Evolutionary conservation across 129 eudicot species (phyloP), one percentile per base, ranked within the genome.

Genomic region (Tagetes erecta): DNA sequence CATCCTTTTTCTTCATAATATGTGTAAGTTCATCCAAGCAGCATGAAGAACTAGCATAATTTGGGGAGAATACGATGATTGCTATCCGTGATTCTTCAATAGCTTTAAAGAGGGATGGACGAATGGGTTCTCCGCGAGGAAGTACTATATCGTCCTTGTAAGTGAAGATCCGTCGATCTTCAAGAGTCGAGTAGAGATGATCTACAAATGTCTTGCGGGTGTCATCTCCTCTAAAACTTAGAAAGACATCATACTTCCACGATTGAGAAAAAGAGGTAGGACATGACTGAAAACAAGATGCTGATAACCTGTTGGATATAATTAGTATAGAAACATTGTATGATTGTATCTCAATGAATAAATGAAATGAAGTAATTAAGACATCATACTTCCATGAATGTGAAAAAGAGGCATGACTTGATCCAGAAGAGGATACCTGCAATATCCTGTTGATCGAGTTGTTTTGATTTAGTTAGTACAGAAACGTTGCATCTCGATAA

Each of bases 1-100:
- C 50, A 3, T 64, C 33, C 7, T 0, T 67, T 12, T 62, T 13
- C 44, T 74, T 52, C 46, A 73, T 34, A 38, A 80, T 73, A 31
- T 0, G 2, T 41, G 14, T 65, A 44, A 73, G 75, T 52, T 80
- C 79, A 20, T 80, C 57, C 31, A 80, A 70, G 34, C 79, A 73
- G 71, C 80, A 59, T 1, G 12, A 1, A 0, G 84, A 80, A 5
- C 1, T 0, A 11, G 68, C 59, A 67, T 36, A 67, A 20, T 56
- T 68, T 20, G 8, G 3, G 0, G 80, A 56, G 49, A 76, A 68
- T 41, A 76, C 0, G 5, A 76, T 53, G 56, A 76, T 9, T 11
- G 44, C 65, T 30, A 76, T 76, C 3, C 14, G 33, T 12, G 80
- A 76, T 55, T 67, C 68, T 56, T 67, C 14, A 2, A 67, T 39